A percentile compares a stretch with the other conserved stretches of the same genome.
Conservation (phyloP, 1,139 yeast genomes). For the Meyerozyma athensensis region DNA sequence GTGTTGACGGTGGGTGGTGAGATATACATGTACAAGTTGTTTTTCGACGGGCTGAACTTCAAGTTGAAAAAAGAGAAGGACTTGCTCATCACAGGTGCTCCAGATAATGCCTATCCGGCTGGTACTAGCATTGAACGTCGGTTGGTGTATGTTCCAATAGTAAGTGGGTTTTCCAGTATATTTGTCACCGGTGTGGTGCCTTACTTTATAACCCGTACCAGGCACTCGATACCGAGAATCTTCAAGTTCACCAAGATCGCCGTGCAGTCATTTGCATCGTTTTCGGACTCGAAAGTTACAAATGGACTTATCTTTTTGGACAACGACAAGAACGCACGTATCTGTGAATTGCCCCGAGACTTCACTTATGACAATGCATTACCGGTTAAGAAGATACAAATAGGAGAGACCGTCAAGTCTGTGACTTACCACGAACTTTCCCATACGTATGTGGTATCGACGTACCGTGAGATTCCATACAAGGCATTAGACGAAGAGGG, state of each 20-base stretch:
- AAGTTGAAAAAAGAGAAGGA: conserved; percentile 48
- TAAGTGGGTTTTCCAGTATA: conserved; percentile 56
- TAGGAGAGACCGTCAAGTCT: conserved; percentile 65
- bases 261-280: conserved; percentile 58
- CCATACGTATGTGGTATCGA: conserved; percentile 61
- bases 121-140: conserved; percentile 70
- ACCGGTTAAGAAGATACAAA: conserved; percentile 51
- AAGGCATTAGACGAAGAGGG: conserved; percentile 76
- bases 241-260: conserved; percentile 65
- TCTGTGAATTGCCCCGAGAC: conserved; percentile 51
- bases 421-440: conserved; percentile 71
- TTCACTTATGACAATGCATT: conserved; percentile 59
- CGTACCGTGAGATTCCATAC: conserved; percentile 56
- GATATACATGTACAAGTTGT: conserved; percentile 59
- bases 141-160: conserved; percentile 54
- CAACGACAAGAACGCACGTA: conserved; percentile 66
- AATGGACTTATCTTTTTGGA: conserved; percentile 72
- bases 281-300: conserved; percentile 30
- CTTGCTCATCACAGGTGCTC: conserved; percentile 60
- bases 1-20: conserved; percentile 80
- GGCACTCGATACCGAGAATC: conserved; percentile 61
- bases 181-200: conserved; percentile 77
- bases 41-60: conserved; percentile 46
- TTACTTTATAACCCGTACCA: conserved; percentile 59
- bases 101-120: conserved; percentile 65